A percentile compares a stretch with the other conserved stretches of the same genome.
Conservation (phyloP, 176 grass and related monocot genomes). For the Leersia perrieri region DNA sequence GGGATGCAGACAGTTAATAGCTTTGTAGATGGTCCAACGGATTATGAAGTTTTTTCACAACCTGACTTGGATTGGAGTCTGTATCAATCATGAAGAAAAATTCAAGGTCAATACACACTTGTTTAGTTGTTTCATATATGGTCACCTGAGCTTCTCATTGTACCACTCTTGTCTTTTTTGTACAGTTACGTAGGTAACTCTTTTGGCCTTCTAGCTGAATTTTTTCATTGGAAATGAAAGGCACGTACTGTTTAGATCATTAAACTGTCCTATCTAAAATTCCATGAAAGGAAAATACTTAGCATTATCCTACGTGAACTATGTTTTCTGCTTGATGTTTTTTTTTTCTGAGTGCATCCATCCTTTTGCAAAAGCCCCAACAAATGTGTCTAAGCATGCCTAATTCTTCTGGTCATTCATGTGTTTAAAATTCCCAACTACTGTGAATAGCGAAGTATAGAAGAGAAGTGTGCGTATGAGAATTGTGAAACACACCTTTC, state of each 20-base stretch:
- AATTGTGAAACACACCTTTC: neutral
- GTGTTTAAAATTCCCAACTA: neutral
- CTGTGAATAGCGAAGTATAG: neutral
- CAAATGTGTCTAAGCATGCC: neutral
- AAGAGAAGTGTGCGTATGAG: neutral
- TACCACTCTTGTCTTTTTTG: constrained; percentile 12
- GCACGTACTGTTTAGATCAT: neutral
- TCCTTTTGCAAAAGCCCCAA: neutral
- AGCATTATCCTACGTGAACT: neutral
- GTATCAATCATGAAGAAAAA: constrained; percentile 70
- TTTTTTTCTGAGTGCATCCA: neutral
- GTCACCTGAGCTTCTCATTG: constrained; percentile 2
- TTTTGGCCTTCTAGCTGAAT: neutral
- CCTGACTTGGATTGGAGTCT: constrained; percentile 86
- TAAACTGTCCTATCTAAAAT: neutral
- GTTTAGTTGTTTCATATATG: constrained; percentile 43
- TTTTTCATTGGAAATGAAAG: constrained; percentile 18
- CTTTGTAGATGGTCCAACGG: constrained; percentile 87
- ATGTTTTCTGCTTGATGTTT: neutral
- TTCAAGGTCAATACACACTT: constrained; percentile 35
- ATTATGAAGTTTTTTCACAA: constrained; percentile 96
- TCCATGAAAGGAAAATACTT: neutral
- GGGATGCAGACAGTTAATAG: constrained; percentile 92
- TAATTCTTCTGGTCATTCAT: neutral
- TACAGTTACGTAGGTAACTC: constrained; percentile 45